Conservation (phyloP, 2,329 filamentous ascomycete genomes). For the Pseudonectria foliicola region DNA sequence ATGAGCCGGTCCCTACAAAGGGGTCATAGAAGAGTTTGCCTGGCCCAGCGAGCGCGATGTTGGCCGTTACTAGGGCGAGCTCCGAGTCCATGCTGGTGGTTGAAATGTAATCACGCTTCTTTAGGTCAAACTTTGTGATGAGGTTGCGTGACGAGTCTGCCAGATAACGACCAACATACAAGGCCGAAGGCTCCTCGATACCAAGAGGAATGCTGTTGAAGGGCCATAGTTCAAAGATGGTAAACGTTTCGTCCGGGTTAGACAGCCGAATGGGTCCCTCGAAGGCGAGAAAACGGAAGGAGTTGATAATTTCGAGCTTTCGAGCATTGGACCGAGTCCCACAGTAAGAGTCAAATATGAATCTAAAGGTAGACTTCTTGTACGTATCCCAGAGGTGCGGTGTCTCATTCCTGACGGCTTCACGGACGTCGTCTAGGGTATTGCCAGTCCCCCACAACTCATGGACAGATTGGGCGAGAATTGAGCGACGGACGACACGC, state of each 20-base stretch:
- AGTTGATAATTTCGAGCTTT: slow-evolving; percentile 72
- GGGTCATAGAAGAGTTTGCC: slow-evolving; percentile 90
- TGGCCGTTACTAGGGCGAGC: slow-evolving; percentile 83
- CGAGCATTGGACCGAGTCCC: slow-evolving; percentile 57
- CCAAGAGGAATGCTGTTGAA: slow-evolving; percentile 42
- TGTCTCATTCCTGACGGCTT: slow-evolving; percentile 52
- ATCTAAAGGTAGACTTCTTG: slow-evolving; percentile 64
- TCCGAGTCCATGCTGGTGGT: slow-evolving; percentile 98
- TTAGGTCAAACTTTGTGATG: slow-evolving; percentile 73
- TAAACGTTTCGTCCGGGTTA: slow-evolving; percentile 66
- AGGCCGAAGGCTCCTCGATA: slow-evolving; percentile 44
- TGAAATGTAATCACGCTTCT: slow-evolving; percentile 88
- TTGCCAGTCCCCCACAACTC: slow-evolving; percentile 77
- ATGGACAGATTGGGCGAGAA: slow-evolving; percentile 76
- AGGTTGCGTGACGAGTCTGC: slow-evolving; percentile 60
- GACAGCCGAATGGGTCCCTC: slow-evolving; percentile 72
- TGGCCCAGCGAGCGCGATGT: slow-evolving; percentile 73
- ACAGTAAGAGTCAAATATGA: slow-evolving; percentile 76
- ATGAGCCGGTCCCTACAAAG: slow-evolving; percentile 91
- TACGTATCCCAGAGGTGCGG: slow-evolving; percentile 61
- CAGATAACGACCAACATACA: slow-evolving; percentile 69
- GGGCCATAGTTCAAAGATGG: slow-evolving; percentile 76
- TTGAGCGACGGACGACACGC: slow-evolving; percentile 64
- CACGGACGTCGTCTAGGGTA: slow-evolving; percentile 62
- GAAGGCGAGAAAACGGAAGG: slow-evolving; percentile 72